These are phyloP conservation scores for Wallacemonas collosoma DNA, from an alignment of 208 protist genomes.

Conservation along the genomic window DNA sequence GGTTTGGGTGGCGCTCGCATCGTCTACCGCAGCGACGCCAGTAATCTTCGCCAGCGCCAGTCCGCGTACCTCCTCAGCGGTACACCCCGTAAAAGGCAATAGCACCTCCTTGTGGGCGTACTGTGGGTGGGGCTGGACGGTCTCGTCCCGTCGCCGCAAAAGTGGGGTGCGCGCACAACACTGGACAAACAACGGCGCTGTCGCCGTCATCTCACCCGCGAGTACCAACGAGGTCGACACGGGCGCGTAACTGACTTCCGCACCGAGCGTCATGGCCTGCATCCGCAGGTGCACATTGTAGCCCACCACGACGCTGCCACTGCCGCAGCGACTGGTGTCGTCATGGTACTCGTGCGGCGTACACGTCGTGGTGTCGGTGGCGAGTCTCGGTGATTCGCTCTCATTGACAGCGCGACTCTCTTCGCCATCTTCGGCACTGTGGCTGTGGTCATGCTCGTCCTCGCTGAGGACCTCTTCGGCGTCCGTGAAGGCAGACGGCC, in stretches of 20 bases:
- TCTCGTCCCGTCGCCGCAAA: constrained; percentile 30
- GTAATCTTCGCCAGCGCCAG: constrained; percentile 21
- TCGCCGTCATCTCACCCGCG: constrained; percentile 68
- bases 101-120: constrained; percentile 38
- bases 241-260: constrained; percentile 71
- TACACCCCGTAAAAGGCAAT: constrained; percentile 45
- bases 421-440: too few relatives aligned
- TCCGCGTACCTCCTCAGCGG: constrained; percentile 33
- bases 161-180: constrained; percentile 52
- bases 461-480: constrained; percentile 25
- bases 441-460: neutral
- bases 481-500: constrained; percentile 53
- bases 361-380: too few relatives aligned
- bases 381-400: too few relatives aligned
- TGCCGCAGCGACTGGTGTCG: neutral
- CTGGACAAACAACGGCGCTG: constrained; percentile 76
- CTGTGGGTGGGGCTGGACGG: constrained; percentile 19
- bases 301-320: constrained; percentile 26
- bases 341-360: too few relatives aligned
- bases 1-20: neutral
- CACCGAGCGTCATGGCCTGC: constrained; percentile 72
- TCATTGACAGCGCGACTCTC: too few relatives aligned
- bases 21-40: neutral
- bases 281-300: constrained; percentile 50
- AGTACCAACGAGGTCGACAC: constrained; percentile 68